A percentile compares a stretch with the other conserved stretches of the same genome.
Conservation (phyloP, 176 grass and related monocot genomes). For the Dactylis glomerata region DNA sequence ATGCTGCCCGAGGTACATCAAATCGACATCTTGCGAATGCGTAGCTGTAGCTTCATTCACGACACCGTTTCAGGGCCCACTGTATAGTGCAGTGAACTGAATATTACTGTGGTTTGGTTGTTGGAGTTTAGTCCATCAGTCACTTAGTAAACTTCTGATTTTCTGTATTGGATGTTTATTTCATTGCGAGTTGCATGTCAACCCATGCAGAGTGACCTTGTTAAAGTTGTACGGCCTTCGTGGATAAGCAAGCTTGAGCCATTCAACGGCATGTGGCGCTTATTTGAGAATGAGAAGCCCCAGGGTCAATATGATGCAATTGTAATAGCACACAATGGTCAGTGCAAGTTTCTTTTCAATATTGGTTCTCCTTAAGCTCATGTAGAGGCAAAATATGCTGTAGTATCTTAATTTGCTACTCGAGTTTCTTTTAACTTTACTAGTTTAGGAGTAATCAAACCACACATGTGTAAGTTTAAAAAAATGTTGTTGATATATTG, state of each 20-base stretch:
- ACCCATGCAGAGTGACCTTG: slow-evolving; percentile 51
- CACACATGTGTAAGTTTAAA: no score
- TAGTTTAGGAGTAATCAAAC: not conserved
- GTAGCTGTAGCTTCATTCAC: not conserved
- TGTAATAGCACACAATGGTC: slow-evolving; percentile 95
- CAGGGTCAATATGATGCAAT: slow-evolving; percentile 79
- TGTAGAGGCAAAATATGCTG: not conserved
- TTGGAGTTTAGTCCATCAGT: not conserved
- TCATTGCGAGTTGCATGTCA: slow-evolving; percentile 13
- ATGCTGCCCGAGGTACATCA: slow-evolving; percentile 63
- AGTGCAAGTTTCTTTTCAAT: not conserved
- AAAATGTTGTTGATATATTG: no score
- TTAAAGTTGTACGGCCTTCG: slow-evolving; percentile 62
- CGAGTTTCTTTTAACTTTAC: not conserved
- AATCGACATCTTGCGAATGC: not conserved
- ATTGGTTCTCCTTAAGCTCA: slow-evolving; percentile 8
- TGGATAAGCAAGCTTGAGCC: slow-evolving; percentile 97
- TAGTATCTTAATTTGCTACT: not conserved
- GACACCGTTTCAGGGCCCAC: not conserved
- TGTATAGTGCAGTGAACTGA: not conserved
- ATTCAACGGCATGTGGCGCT: slow-evolving; percentile 73
- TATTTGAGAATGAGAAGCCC: slow-evolving; percentile 77
- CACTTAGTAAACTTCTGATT: not conserved
- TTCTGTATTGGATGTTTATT: slow-evolving; percentile 18
- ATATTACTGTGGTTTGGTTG: not conserved